Percentiles rank a stretch among this genome's conserved stretches.
Evolutionary conservation across 805 yeast genomes (phyloP).

Genomic region (Myxozyma neotropica): DNA sequence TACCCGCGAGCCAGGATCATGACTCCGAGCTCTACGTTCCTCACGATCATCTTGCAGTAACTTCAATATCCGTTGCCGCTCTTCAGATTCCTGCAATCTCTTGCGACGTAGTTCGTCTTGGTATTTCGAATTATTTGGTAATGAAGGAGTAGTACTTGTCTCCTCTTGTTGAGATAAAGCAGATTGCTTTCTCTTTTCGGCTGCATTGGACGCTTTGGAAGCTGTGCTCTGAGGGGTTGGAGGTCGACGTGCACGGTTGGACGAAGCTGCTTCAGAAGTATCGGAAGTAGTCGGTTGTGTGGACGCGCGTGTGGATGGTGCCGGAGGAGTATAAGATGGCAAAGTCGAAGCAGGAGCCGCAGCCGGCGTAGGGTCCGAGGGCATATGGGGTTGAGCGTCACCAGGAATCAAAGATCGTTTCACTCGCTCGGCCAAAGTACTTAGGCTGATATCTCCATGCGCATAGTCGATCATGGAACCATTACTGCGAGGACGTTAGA

Average conservation of each 20-base stretch:
- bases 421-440: conserved; percentile 8
- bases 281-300: too few relatives aligned
- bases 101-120: conserved; percentile 47
- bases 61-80: conserved; percentile 57
- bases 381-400: background rate
- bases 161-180: background rate
- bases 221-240: background rate
- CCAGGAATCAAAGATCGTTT: background rate
- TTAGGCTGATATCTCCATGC: conserved; percentile 23
- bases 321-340: background rate
- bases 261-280: background rate
- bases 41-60: conserved; percentile 57
- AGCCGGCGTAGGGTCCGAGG: background rate
- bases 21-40: conserved; percentile 46
- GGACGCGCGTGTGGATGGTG: background rate
- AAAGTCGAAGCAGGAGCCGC: background rate
- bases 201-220: background rate
- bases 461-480: conserved; percentile 22
- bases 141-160: conserved; percentile 5
- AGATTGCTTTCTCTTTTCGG: conserved; percentile 2
- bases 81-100: conserved; percentile 49
- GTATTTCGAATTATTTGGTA: conserved; percentile 37
- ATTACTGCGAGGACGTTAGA: conserved; percentile 27
- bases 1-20: conserved; percentile 25
- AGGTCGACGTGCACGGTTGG: background rate